Conservation (phyloP, 1,139 yeast genomes). For the Blastobotrys ciferrii region DNA sequence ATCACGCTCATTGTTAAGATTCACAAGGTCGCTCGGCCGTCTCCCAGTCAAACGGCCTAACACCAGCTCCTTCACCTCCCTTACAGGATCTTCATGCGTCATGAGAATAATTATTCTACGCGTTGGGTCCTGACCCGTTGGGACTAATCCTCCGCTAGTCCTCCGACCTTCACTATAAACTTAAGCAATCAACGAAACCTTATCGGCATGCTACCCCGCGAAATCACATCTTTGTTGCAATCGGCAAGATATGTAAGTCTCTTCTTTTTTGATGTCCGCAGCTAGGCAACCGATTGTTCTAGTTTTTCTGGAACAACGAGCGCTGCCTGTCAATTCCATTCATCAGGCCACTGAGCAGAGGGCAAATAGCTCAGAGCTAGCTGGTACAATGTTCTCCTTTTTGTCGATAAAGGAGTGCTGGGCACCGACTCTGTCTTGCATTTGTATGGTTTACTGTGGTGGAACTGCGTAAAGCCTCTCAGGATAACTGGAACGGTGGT, state of each 20-base stretch:
- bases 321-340: no score
- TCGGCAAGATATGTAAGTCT: constrained; percentile 8
- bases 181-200: neutral
- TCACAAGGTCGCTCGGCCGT: constrained; percentile 24
- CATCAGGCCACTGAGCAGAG: no score
- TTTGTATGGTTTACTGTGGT: no score
- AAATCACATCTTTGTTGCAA: constrained; percentile 3
- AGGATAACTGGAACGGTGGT: no score
- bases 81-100: neutral
- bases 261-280: neutral
- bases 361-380: no score
- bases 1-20: constrained; percentile 32
- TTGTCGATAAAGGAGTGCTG: no score
- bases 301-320: no score
- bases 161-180: neutral
- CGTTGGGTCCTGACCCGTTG: neutral
- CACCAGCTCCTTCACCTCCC: constrained; percentile 4
- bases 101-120: neutral
- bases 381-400: no score
- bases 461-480: no score
- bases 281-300: no score
- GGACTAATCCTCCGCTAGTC: neutral
- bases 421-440: no score
- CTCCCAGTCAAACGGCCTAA: constrained; percentile 15
- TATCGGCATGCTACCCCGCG: neutral